Evolutionary conservation across 2,329 filamentous ascomycete species (phyloP).

Genomic region (Fusarium vanettenii): DNA sequence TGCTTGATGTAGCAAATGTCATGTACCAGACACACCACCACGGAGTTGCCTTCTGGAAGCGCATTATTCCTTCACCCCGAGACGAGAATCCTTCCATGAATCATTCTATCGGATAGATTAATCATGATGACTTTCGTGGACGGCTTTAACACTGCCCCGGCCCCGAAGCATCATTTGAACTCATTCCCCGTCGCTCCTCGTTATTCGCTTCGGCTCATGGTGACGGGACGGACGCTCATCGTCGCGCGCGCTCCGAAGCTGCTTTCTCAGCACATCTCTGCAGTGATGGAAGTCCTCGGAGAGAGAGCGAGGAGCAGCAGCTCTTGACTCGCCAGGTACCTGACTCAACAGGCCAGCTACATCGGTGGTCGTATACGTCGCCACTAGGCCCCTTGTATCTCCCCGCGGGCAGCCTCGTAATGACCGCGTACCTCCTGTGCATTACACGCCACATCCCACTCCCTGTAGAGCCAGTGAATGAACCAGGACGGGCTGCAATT

Average conservation of each 20-base stretch:
- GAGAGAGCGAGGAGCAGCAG: constrained; percentile 14
- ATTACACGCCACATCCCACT: constrained; percentile 35
- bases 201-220: constrained; percentile 24
- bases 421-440: constrained; percentile 32
- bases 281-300: constrained; percentile 7
- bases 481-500: constrained; percentile 19
- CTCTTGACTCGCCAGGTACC: constrained; percentile 28
- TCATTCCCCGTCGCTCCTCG: background rate
- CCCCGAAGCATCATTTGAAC: constrained; percentile 8
- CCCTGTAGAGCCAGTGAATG: constrained; percentile 7
- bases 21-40: constrained; percentile 29
- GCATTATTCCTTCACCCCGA: background rate
- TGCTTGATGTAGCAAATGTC: background rate
- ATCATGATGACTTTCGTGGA: background rate
- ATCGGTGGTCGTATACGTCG: background rate
- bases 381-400: constrained; percentile 30
- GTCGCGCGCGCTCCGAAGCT: constrained; percentile 17
- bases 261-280: constrained; percentile 23
- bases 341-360: constrained; percentile 36
- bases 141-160: background rate
- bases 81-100: background rate
- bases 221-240: constrained; percentile 5
- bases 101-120: constrained; percentile 4
- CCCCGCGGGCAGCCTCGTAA: constrained; percentile 32
- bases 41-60: constrained; percentile 22